These are phyloP conservation scores for Thielaviopsis cerberus DNA, from an alignment of 2,329 filamentous ascomycete genomes.

Conservation along the genomic window DNA sequence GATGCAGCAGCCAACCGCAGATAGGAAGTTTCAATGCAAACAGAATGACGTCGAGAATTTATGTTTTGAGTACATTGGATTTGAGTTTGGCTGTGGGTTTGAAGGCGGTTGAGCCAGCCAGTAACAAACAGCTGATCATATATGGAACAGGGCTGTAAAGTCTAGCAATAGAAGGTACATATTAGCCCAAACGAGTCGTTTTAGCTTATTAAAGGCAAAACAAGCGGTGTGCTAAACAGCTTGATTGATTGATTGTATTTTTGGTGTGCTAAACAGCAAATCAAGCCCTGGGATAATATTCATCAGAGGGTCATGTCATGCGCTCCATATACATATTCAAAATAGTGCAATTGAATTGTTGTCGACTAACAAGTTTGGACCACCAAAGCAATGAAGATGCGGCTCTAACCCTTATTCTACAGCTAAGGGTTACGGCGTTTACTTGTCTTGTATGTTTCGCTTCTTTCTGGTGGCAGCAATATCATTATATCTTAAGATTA, in stretches of 20 bases:
- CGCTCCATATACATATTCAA: background rate
- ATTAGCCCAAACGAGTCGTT: too few species aligned
- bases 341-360: background rate
- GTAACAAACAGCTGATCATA: too few species aligned
- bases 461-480: background rate
- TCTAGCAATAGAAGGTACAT: too few species aligned
- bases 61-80: background rate
- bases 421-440: background rate
- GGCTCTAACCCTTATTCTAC: too few species aligned
- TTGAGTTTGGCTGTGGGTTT: background rate
- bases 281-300: background rate
- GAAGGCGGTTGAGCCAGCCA: background rate
- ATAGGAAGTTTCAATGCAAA: background rate
- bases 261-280: background rate
- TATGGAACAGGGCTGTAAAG: too few species aligned
- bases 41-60: background rate
- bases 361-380: too few species aligned
- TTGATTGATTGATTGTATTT: too few species aligned
- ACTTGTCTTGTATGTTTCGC: too few species aligned
- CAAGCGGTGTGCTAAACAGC: background rate
- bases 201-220: too few species aligned
- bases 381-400: too few species aligned
- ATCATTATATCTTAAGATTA: background rate
- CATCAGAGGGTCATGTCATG: background rate
- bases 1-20: background rate